Evolutionary conservation across 331 rosid genomes (phyloP).

Genomic region (Erythrophleum ivorense): DNA sequence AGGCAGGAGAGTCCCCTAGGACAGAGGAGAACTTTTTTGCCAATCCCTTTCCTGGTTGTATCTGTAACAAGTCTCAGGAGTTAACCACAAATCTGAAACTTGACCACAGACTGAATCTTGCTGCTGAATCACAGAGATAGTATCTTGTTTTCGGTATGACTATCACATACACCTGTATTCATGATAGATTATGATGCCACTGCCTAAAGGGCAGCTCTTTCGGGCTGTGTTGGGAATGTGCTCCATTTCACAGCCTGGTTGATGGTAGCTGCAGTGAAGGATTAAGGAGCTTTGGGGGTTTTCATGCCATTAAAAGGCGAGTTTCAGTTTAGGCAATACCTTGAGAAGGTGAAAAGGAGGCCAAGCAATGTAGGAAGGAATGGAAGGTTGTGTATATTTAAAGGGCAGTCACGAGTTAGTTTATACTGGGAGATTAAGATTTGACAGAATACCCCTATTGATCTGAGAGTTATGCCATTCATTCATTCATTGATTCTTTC

Average conservation of each 20-base stretch:
- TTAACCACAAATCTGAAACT: slow-evolving; percentile 41
- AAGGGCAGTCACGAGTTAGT: slow-evolving; percentile 43
- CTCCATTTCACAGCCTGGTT: slow-evolving; percentile 41
- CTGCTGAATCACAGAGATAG: slow-evolving; percentile 53
- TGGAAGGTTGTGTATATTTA: slow-evolving; percentile 38
- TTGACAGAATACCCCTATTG: slow-evolving; percentile 41
- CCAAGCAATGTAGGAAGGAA: slow-evolving; percentile 35
- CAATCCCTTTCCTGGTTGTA: slow-evolving; percentile 91
- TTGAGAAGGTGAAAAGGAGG: slow-evolving; percentile 23
- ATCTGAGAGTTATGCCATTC: slow-evolving; percentile 42
- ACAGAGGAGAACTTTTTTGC: slow-evolving; percentile 92
- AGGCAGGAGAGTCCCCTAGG: slow-evolving; percentile 77
- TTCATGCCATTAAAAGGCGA: slow-evolving; percentile 36
- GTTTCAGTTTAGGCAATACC: slow-evolving; percentile 48
- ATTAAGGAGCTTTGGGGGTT: slow-evolving; percentile 39
- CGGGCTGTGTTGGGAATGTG: slow-evolving; percentile 45
- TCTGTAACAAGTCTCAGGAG: slow-evolving; percentile 72
- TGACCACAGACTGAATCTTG: slow-evolving; percentile 41
- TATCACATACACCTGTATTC: slow-evolving; percentile 34
- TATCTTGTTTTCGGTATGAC: slow-evolving; percentile 28
- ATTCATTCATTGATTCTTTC: slow-evolving; percentile 65
- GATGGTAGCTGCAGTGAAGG: slow-evolving; percentile 44
- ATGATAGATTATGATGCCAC: slow-evolving; percentile 35
- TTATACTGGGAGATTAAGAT: slow-evolving; percentile 46
- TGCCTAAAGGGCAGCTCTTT: slow-evolving; percentile 48